Percentiles rank a stretch among this genome's conserved stretches.
phyloP scores from a whole-genome alignment of 2,329 filamentous ascomycete genomes.

The Fusarium nodosum region DNA sequence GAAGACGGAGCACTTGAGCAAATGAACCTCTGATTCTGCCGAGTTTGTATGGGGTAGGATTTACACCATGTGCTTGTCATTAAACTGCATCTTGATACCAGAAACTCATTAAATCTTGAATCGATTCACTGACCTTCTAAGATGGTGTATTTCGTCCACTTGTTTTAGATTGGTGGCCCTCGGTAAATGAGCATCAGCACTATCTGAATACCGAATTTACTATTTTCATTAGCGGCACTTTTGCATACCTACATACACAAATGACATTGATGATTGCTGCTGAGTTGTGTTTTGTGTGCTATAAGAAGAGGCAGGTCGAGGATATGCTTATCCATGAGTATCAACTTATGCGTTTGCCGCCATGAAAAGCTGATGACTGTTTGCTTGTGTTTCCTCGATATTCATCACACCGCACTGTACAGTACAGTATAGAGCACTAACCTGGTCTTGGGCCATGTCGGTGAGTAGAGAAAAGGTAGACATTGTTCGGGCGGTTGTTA shows the following conservation, averaged over 20 bases:
- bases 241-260: conserved; percentile 9
- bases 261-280: not conserved
- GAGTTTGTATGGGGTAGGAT: not conserved
- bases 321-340: not conserved
- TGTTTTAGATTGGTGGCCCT: conserved; percentile 31
- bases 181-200: conserved; percentile 39
- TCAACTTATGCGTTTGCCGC: not conserved
- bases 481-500: not conserved
- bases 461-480: not conserved
- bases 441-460: not conserved
- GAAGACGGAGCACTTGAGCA: not conserved
- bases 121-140: not conserved
- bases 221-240: conserved; percentile 29
- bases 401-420: not conserved
- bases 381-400: not conserved
- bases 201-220: conserved; percentile 17
- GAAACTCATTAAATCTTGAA: conserved; percentile 10
- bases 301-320: not conserved
- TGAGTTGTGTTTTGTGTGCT: not conserved
- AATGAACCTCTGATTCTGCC: not conserved
- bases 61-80: not conserved
- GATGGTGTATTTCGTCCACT: conserved; percentile 17
- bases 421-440: not conserved
- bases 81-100: not conserved
- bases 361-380: not conserved